Conservation (phyloP, 2,329 filamentous ascomycete genomes). For the Paraphaeosphaeria sporulosa region DNA sequence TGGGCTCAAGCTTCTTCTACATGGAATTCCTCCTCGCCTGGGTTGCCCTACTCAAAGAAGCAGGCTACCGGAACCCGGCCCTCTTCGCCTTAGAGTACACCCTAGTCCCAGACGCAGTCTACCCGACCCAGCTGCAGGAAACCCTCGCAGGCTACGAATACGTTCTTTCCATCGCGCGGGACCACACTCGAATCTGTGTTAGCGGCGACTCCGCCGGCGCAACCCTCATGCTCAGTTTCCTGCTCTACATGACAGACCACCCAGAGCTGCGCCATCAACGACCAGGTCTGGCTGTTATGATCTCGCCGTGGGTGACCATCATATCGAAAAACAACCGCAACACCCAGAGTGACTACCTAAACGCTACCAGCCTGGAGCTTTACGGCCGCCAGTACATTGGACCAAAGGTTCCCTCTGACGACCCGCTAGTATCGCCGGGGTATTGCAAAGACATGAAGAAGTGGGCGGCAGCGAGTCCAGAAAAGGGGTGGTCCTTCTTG, state of each 20-base stretch:
- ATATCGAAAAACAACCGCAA: slow-evolving; percentile 72
- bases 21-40: slow-evolving; percentile 79
- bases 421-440: slow-evolving; percentile 74
- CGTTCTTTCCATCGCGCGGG: slow-evolving; percentile 65
- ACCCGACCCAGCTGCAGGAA: slow-evolving; percentile 77
- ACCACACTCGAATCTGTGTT: slow-evolving; percentile 71
- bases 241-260: slow-evolving; percentile 70
- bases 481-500: slow-evolving; percentile 71
- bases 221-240: slow-evolving; percentile 74
- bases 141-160: slow-evolving; percentile 75
- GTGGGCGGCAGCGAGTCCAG: slow-evolving; percentile 73
- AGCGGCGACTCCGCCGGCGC: slow-evolving; percentile 83
- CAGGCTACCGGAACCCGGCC: slow-evolving; percentile 76
- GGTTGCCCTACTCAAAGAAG: slow-evolving; percentile 69
- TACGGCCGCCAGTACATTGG: slow-evolving; percentile 77
- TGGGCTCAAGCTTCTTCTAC: slow-evolving; percentile 86
- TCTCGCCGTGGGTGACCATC: slow-evolving; percentile 83
- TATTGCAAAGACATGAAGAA: slow-evolving; percentile 69
- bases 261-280: slow-evolving; percentile 52
- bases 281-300: slow-evolving; percentile 72
- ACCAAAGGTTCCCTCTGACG: slow-evolving; percentile 55
- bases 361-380: slow-evolving; percentile 68
- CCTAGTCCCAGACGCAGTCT: slow-evolving; percentile 75
- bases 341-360: slow-evolving; percentile 78
- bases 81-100: slow-evolving; percentile 84